Base-by-base conservation (phyloP, 129 eudicot species). In the Flaveria brownii region DNA sequence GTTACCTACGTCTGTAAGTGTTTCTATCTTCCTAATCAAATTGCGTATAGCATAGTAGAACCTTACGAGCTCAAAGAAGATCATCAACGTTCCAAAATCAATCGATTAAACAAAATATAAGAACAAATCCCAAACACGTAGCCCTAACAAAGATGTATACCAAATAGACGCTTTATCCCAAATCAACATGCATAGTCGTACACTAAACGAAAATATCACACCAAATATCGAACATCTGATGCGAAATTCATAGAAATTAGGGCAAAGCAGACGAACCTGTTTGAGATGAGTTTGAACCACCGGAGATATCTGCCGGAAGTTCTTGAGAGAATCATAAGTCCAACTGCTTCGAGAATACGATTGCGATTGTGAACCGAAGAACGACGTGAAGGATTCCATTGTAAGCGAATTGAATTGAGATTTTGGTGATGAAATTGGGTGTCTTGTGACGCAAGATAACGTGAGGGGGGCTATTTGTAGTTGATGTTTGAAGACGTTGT, bases 211-310 rank as follows among this genome's bases (percentile, higher is more conserved):
- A 50, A 54, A 60, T 1, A 70, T 42, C 15, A 63, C 65, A 4
- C 16, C 4, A 30, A 47, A 22, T 30, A 9, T 63, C 14, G 28
- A 23, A 81, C 60, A 12, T 13, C 18, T 23, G 39, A 5, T 12
- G 47, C 6, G 6, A 8, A 9, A 15, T 36, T 45, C 6, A 28
- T 18, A 74, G 17, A 63, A 62, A 54, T 39, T 30, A 47, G 52
- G 68, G 64, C 26, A 57, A 56, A 47, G 33, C 15, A 13, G 11
- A 71, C 2, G 1, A 30, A 91, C 98, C 90, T 86, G 87, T 78
- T 94, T 91, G 81, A 94, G 98, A 87, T 94, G 98, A 67, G 88
- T 73, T 74, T 94, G 98, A 79, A 94, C 98, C 10, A 72, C 70
- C 18, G 98, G 97, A 15, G 98, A 91, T 77, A 94, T 91, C 65